Evolutionary conservation across 805 yeast species (phyloP), one percentile per base, ranked within the genome.

Genomic region (Candida gorgasii): DNA sequence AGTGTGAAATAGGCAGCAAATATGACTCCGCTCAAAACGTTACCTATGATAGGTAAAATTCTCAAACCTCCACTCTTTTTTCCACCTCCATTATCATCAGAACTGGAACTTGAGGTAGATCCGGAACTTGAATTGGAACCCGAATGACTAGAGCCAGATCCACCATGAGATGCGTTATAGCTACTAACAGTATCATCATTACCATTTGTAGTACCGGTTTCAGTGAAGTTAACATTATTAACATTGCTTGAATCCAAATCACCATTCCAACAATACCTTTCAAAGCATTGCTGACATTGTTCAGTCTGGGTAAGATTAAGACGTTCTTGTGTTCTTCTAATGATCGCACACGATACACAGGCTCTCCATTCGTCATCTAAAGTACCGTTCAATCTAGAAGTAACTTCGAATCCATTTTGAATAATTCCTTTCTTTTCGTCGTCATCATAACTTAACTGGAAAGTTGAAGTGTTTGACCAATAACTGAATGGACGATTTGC

Each of bases 291-390:
- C 51, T 78, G 65, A 67, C 97, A 89, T 56, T 85, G 88, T 1
- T 73, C 80, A n/a, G 79, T 65, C 45, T 84, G 84, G 13, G 76
- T 70, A 27, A 71, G 62, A 20, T 81, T 80, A 28, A 73, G 62
- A 57, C 89, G 74, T 64, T 87, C 93, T 57, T 83, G 82, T 31
- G 84, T 78, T 60, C 96, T 79, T 66, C 87, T 83, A 45, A 87
- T 72, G 35, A 88, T 76, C 8, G 95, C 96, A 72, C 96, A 88
- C 2, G 86, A 86, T 37, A 88, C 74, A 69, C 96, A 88, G 5
- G 80, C 75, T 31, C 77, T 67, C 82, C 86, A 88, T 30, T 84
- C 80, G 3, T 66, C 58, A 50, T 86, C 95, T 17, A 82, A 56
- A 11, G 95, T 83, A 27, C 79, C 63, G 58, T 86, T 87, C 44